Conservation (phyloP, 345 rosid species). For the Populus simonii region DNA sequence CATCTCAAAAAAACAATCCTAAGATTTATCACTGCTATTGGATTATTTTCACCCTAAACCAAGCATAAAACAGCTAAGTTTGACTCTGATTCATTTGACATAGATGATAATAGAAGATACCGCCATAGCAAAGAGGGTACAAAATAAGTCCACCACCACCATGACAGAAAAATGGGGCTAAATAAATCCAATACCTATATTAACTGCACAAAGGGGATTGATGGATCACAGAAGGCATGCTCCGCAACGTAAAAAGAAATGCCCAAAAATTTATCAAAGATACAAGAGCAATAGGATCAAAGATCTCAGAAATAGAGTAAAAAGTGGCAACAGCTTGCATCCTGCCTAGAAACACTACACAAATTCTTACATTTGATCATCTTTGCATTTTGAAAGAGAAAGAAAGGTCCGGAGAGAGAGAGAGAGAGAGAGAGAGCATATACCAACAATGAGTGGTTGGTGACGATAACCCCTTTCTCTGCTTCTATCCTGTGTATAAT, state of each 20-base stretch:
- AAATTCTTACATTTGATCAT: neutral
- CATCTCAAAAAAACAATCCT: no score
- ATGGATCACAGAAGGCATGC: neutral
- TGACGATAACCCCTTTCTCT: constrained; percentile 84
- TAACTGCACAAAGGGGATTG: no score
- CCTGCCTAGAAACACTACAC: neutral
- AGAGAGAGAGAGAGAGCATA: constrained; percentile 19
- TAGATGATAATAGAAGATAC: no score
- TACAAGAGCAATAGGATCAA: neutral
- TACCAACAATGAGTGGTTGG: constrained; percentile 88
- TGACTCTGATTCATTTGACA: no score
- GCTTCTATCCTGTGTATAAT: constrained; percentile 72
- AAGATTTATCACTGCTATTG: no score
- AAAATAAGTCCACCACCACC: neutral
- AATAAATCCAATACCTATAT: neutral
- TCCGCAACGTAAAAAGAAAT: neutral
- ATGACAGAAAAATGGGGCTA: no score
- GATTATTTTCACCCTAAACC: no score
- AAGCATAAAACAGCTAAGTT: no score
- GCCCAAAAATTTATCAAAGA: neutral
- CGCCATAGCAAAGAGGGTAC: no score
- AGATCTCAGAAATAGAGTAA: neutral
- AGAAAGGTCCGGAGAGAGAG: neutral
- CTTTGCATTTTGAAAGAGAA: neutral
- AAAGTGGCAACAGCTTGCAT: neutral